Base-by-base conservation (phyloP, 257 asterid species). In the Solanum tacnaense region DNA sequence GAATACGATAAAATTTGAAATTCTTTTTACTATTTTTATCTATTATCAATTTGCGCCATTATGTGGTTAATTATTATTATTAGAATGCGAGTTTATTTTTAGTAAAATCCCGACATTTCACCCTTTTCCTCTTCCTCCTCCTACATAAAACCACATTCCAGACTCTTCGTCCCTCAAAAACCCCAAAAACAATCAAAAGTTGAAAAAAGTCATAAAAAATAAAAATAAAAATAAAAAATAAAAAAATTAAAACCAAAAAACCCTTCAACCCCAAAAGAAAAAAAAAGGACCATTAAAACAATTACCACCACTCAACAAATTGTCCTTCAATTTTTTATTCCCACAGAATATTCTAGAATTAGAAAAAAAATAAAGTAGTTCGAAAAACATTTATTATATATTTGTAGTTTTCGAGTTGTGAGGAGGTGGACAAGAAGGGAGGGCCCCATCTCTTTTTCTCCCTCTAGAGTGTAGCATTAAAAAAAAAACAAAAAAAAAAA, bases 351-450 rank as follows among this genome's bases (percentile, higher is more conserved):
- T 46, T 79, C 67, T 35, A 79, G 52, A 41, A 58, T 20, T 58
- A 4, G 9, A 56, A 73, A 56, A 52, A 9, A 4, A 10, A 27
- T 52, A 32, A 34, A 13, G 5, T 46, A 52, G 46, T 67, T 13
- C 23, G 5, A 52, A 34, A 68, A 73, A 49, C 25, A 49, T 62
- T 62, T 62, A 10, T 34, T 86, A 38, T 56, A 71, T 72, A 58
- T 74, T 21, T 71, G 58, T 81, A 87, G 78, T 70, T 87, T 86
- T 86, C 87, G 84, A 84, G 84, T 52, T 85, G 89, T 88, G 56
- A 81, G 68, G 36, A 81, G 29, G 85, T 86, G 86, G 85, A 84
- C 89, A 84, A 88, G 85, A 89, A 72, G 29, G 71, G 90, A 46
- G 68, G 90, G 41, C 52, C 89, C 88, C 86, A n/a, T 84, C 60